Percentiles rank a stretch among this genome's conserved stretches.
Evolutionary conservation across 2,329 filamentous ascomycete species (phyloP).

Genomic region (Neurospora sp.): DNA sequence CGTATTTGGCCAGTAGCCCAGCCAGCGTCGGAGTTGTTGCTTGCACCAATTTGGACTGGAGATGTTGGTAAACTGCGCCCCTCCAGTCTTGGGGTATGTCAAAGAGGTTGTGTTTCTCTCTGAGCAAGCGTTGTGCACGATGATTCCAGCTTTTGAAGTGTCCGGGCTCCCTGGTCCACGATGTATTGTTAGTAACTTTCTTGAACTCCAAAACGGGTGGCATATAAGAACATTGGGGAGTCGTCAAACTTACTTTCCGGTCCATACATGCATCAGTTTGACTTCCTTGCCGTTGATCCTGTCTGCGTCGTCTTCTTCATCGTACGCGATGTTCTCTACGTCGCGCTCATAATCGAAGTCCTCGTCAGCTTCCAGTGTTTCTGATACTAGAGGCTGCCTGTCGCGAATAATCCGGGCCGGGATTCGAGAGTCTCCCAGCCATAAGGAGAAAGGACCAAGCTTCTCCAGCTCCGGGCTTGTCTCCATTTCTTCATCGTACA

Average conservation of each 20-base stretch:
- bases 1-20: slow-evolving; percentile 38
- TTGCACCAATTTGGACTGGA: slow-evolving; percentile 47
- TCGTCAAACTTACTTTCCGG: slow-evolving; percentile 17
- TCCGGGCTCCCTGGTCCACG: slow-evolving; percentile 12
- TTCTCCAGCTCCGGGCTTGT: slow-evolving; percentile 6
- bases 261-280: slow-evolving; percentile 31
- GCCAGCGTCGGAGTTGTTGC: slow-evolving; percentile 37
- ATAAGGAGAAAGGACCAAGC: slow-evolving; percentile 27
- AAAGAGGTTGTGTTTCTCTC: slow-evolving; percentile 43
- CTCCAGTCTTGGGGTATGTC: slow-evolving; percentile 45
- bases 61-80: slow-evolving; percentile 55
- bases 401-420: slow-evolving; percentile 24
- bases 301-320: slow-evolving; percentile 25
- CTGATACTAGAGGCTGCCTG: slow-evolving; percentile 11
- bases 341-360: slow-evolving; percentile 48
- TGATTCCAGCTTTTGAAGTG: slow-evolving; percentile 8
- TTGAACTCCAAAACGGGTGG: neutral
- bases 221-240: neutral
- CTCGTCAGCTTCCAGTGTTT: slow-evolving; percentile 14
- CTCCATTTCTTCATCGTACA: slow-evolving; percentile 39
- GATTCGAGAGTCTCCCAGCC: slow-evolving; percentile 42
- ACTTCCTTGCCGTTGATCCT: slow-evolving; percentile 36
- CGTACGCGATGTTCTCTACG: slow-evolving; percentile 26
- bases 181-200: neutral
- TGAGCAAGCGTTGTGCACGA: slow-evolving; percentile 10